phyloP scores from a whole-genome alignment of 169 alveolate species.

The Eimeria necatrix region DNA sequence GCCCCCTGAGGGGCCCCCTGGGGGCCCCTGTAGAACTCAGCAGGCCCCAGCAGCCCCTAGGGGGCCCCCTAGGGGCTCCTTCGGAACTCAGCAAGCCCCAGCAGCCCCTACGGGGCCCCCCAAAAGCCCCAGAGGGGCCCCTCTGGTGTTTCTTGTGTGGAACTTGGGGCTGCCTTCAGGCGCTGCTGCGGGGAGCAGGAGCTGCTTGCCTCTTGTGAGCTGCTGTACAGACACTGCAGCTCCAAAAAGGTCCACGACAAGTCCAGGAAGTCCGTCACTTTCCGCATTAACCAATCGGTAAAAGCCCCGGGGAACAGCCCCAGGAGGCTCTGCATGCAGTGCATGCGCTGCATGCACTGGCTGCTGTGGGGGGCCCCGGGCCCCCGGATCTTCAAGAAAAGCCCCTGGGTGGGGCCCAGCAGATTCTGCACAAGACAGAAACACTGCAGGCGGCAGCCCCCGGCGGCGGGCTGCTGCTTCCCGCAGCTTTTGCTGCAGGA shows the following conservation, averaged over 20 bases:
- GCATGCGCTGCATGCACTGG: neutral
- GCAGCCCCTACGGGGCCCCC: too few relatives aligned
- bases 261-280: conserved; percentile 84
- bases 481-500: neutral
- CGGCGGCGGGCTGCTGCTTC: conserved; percentile 35
- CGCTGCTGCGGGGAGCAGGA: neutral
- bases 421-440: neutral
- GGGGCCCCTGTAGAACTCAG: neutral
- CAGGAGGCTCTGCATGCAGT: neutral
- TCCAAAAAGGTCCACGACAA: conserved; percentile 83
- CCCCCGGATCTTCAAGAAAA: neutral
- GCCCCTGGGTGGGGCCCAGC: neutral
- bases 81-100: too few relatives aligned
- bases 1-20: too few relatives aligned
- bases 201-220: conserved; percentile 68
- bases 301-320: conserved; percentile 18
- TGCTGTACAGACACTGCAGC: conserved; percentile 56
- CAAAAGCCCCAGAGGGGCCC: too few relatives aligned
- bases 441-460: conserved; percentile 46
- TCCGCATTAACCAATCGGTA: conserved; percentile 84
- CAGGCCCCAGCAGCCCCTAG: neutral
- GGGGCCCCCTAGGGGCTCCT: neutral
- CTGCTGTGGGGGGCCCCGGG: neutral
- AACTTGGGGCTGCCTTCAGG: neutral
- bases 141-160: neutral